Evolutionary conservation across 2,329 filamentous ascomycete genomes (phyloP).

Genomic region (Herpotrichia juniperi): DNA sequence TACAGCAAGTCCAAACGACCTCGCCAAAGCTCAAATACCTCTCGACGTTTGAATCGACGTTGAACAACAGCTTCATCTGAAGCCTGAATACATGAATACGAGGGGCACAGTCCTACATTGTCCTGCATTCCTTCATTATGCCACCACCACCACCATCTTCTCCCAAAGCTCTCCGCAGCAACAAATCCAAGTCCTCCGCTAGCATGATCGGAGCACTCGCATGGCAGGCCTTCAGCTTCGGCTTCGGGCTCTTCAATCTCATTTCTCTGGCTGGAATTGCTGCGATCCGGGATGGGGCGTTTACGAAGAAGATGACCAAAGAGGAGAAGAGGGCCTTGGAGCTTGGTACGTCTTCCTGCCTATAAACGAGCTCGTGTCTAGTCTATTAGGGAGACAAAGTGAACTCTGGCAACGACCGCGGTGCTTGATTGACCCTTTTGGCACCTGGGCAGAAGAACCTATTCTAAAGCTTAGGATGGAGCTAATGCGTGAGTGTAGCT

Average conservation of each 20-base stretch:
- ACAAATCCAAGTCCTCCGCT: conserved; percentile 1
- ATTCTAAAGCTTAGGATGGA: neutral
- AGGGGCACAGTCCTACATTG: neutral
- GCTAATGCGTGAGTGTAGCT: conserved; percentile 44
- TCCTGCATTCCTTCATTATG: neutral
- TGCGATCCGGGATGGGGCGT: conserved; percentile 30
- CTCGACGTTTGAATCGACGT: neutral
- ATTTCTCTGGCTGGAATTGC: conserved; percentile 26
- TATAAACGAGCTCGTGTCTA: neutral
- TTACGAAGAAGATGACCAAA: conserved; percentile 31
- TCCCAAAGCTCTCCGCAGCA: neutral
- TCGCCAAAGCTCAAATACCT: neutral
- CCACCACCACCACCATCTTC: neutral
- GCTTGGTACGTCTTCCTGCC: conserved; percentile 22
- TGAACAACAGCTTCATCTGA: neutral
- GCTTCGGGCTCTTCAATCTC: conserved; percentile 38
- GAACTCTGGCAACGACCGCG: neutral
- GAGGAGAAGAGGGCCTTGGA: conserved; percentile 36
- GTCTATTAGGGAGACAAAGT: no score
- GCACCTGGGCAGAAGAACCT: no score
- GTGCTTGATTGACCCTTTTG: neutral
- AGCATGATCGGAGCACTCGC: conserved; percentile 25
- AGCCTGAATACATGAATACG: neutral
- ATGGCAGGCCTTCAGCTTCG: conserved; percentile 34
- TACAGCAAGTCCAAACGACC: neutral